A percentile compares a stretch with the other conserved stretches of the same genome.
phyloP scores from a whole-genome alignment of 2,329 filamentous ascomycete genomes.

The Colletotrichum sp. region DNA sequence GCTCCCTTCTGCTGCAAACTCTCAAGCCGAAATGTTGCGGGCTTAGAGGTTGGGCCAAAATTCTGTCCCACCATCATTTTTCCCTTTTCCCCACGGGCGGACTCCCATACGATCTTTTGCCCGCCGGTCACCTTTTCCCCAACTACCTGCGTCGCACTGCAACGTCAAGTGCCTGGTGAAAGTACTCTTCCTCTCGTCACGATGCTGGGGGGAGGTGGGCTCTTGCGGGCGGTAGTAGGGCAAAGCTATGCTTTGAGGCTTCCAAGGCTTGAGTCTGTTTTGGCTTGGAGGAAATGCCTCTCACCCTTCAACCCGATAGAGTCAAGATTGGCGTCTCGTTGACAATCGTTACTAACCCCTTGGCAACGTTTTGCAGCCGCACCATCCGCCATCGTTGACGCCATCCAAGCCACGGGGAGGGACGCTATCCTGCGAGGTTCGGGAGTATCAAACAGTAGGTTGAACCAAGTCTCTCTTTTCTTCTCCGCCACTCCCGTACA shows the following conservation, averaged over 20 bases:
- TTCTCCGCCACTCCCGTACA: not conserved
- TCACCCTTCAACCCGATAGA: not conserved
- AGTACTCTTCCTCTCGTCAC: not conserved
- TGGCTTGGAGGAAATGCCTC: not conserved
- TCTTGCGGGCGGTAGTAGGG: not conserved
- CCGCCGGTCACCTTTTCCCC: not conserved
- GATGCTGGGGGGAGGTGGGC: not conserved
- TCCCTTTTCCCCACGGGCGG: not conserved
- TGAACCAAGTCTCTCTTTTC: constrained; percentile 16
- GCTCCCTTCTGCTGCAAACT: constrained; percentile 24
- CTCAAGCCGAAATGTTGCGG: not conserved
- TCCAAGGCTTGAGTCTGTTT: not conserved
- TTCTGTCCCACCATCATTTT: not conserved
- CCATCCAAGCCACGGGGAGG: constrained; percentile 87
- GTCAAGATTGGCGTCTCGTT: constrained; percentile 2
- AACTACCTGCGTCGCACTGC: not conserved
- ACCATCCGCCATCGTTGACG: constrained; percentile 86
- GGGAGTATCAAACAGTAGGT: constrained; percentile 82
- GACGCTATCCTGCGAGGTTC: constrained; percentile 94
- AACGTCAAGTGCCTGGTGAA: not conserved
- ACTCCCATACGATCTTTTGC: not conserved
- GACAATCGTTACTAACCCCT: not conserved
- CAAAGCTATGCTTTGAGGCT: not conserved
- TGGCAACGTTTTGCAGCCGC: constrained; percentile 57
- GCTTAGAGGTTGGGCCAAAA: not conserved